Evolutionary conservation across 2,329 filamentous ascomycete species (phyloP), one percentile per base, ranked within the genome.

Genomic region (Ciborinia camelliae): DNA sequence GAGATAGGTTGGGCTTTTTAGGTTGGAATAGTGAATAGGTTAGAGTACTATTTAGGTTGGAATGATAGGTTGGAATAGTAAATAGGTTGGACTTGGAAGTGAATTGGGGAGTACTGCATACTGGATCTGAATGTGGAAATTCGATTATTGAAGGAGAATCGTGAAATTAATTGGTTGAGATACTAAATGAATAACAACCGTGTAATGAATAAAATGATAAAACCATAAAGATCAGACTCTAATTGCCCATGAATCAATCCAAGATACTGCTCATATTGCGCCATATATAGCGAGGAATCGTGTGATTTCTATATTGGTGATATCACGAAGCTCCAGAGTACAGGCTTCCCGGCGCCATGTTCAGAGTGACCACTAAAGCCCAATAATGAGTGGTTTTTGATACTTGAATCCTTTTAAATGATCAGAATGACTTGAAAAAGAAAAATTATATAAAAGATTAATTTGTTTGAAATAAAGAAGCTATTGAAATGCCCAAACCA

Each of bases 21-120:
- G n/a, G n/a, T n/a, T n/a, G n/a, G n/a, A n/a, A n/a, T n/a, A n/a
- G n/a, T n/a, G n/a, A n/a, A n/a, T n/a, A n/a, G n/a, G n/a, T n/a
- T n/a, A n/a, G n/a, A n/a, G n/a, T n/a, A n/a, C n/a, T n/a, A n/a
- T n/a, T n/a, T n/a, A n/a, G n/a, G n/a, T n/a, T n/a, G n/a, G n/a
- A n/a, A n/a, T n/a, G n/a, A n/a, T n/a, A n/a, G n/a, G n/a, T n/a
- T n/a, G n/a, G n/a, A n/a, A n/a, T n/a, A n/a, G n/a, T n/a, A n/a
- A n/a, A n/a, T n/a, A n/a, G n/a, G n/a, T n/a, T n/a, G n/a, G n/a
- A n/a, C n/a, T 95, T 20, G 90, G 94, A 79, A 89, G 86, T 2
- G 92, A n/a, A 97, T 74, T 96, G 92, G 92, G 81, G 92, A 4
- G 91, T 90, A 0, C 92, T 96, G 73, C 86, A 90, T 67, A 87